Evolutionary conservation across 2,329 filamentous ascomycete genomes (phyloP).

Genomic region (Ophiocordyceps camponoti-saundersi): DNA sequence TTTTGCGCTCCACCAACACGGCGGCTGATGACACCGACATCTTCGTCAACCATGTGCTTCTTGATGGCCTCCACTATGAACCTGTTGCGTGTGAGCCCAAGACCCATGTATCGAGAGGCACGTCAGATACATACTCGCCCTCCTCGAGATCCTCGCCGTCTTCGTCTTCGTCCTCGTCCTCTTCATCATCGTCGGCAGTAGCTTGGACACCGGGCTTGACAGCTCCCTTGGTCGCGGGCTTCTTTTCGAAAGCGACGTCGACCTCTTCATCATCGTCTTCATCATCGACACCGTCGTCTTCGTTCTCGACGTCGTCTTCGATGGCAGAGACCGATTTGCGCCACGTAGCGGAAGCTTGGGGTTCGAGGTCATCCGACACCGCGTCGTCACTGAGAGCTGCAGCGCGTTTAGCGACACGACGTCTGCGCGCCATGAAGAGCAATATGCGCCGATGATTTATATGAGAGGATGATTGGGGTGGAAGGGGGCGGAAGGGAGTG

Average conservation of each 20-base stretch:
- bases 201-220: conserved; percentile 3
- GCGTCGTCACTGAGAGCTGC: conserved; percentile 21
- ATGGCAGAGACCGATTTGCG: conserved; percentile 3
- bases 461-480: not conserved
- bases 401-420: conserved; percentile 5
- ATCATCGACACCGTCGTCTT: not conserved
- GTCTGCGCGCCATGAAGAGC: conserved; percentile 3
- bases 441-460: not conserved
- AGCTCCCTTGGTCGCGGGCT: conserved; percentile 3
- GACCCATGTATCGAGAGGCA: conserved; percentile 6
- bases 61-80: conserved; percentile 62
- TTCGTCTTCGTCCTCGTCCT: conserved; percentile 16
- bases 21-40: conserved; percentile 20
- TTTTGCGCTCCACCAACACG: not conserved
- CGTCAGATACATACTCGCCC: conserved; percentile 20
- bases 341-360: conserved; percentile 6
- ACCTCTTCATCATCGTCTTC: not conserved
- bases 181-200: conserved; percentile 12
- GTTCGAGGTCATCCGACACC: conserved; percentile 13
- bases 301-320: conserved; percentile 2
- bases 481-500: too few relatives aligned
- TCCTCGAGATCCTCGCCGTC: conserved; percentile 23
- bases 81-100: conserved; percentile 20
- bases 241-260: too few relatives aligned
- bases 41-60: conserved; percentile 42